phyloP scores from a whole-genome alignment of 2,329 filamentous ascomycete species.

The Neocucurbitaria cava region DNA sequence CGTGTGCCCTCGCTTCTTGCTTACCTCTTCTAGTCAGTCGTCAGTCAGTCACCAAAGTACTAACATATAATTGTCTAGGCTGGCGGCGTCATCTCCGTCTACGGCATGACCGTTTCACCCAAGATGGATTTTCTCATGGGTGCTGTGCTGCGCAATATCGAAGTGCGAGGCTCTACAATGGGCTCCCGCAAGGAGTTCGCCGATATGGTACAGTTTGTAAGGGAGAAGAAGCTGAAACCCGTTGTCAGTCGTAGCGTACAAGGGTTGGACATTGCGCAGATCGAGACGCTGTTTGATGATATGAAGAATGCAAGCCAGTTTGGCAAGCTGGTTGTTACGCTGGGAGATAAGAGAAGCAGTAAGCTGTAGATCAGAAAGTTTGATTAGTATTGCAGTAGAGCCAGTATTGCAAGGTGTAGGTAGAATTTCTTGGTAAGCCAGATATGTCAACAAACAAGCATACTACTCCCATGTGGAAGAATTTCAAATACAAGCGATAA shows the following conservation, averaged over 20 bases:
- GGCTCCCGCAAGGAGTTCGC: conserved; percentile 86
- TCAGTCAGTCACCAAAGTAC: neutral
- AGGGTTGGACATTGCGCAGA: conserved; percentile 76
- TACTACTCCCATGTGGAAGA: too few relatives aligned
- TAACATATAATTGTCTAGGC: conserved; percentile 46
- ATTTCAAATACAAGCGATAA: too few relatives aligned
- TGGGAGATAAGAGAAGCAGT: conserved; percentile 35
- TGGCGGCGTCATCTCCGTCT: conserved; percentile 83
- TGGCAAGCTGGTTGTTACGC: conserved; percentile 83
- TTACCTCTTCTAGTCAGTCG: too few relatives aligned
- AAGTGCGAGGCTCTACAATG: conserved; percentile 88
- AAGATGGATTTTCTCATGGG: conserved; percentile 87
- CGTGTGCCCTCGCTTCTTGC: neutral
- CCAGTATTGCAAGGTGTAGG: too few relatives aligned
- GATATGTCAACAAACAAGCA: too few relatives aligned
- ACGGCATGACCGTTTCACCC: conserved; percentile 89
- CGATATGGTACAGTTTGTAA: conserved; percentile 89
- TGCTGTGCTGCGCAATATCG: conserved; percentile 85
- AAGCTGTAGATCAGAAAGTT: conserved; percentile 35
- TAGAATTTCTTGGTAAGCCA: too few relatives aligned
- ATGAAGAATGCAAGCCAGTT: conserved; percentile 89
- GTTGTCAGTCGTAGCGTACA: conserved; percentile 77
- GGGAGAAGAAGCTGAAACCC: conserved; percentile 73
- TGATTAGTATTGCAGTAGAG: neutral
- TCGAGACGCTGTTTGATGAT: conserved; percentile 83